Conservation (phyloP, 164 flowering plant genomes). For the Euptelea pleiosperma region DNA sequence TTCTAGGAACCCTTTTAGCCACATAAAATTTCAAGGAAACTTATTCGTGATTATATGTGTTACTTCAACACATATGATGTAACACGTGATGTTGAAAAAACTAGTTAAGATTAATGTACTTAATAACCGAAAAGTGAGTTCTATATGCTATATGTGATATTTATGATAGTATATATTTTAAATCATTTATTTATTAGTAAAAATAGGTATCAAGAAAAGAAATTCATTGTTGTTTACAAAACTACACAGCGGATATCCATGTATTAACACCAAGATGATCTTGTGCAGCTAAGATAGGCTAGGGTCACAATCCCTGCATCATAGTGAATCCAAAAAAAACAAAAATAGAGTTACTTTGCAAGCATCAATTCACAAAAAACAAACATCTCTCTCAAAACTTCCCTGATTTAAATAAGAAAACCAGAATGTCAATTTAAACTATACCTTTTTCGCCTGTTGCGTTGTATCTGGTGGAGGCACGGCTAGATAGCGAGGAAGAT, state of each 20-base stretch:
- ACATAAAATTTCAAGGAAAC: no score
- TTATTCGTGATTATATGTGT: no score
- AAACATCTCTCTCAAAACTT: background rate
- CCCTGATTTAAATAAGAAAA: background rate
- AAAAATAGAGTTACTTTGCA: no score
- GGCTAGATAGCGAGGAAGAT: conserved; percentile 41
- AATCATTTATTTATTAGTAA: background rate
- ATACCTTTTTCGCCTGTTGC: conserved; percentile 42
- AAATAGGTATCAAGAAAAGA: background rate
- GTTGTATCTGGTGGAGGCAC: conserved; percentile 39
- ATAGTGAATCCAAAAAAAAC: background rate
- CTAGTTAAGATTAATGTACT: background rate
- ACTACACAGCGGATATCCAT: no score
- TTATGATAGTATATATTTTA: background rate
- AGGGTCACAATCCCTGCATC: no score
- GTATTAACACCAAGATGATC: no score
- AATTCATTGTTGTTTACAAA: background rate
- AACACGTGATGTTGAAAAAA: background rate
- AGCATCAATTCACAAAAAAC: background rate
- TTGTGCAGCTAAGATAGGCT: no score
- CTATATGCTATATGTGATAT: background rate
- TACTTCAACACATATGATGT: no score
- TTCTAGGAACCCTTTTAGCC: no score
- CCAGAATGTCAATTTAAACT: background rate
- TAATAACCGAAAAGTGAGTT: background rate